Conservation (phyloP, 1,284 basidiomycete genomes). For the Hypsizygus ulmarius region DNA sequence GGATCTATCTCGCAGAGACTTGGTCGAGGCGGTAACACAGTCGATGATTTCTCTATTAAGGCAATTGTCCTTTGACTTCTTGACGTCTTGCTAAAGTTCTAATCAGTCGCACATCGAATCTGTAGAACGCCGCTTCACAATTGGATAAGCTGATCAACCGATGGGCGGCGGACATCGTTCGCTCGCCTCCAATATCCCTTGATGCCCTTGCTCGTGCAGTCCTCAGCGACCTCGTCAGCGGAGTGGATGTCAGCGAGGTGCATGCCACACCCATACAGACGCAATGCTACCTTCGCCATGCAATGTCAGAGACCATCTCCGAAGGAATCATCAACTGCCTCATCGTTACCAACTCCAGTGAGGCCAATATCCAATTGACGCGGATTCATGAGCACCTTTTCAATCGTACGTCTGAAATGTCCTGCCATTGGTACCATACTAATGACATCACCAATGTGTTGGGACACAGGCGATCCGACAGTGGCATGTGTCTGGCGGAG, state of each 20-base stretch:
- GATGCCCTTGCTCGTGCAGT: constrained; percentile 55
- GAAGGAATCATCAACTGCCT: constrained; percentile 78
- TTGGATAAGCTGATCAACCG: constrained; percentile 78
- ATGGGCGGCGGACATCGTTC: constrained; percentile 75
- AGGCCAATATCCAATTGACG: constrained; percentile 77
- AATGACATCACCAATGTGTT: background rate
- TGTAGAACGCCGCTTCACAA: constrained; percentile 70
- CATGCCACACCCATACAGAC: constrained; percentile 63
- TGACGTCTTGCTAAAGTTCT: background rate
- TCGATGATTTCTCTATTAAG: constrained; percentile 84
- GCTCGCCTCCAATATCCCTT: constrained; percentile 53
- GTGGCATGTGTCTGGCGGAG: constrained; percentile 82
- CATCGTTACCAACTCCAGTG: constrained; percentile 72
- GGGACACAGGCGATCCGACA: constrained; percentile 63
- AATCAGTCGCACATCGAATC: background rate
- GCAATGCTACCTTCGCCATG: constrained; percentile 73
- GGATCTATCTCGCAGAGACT: constrained; percentile 38
- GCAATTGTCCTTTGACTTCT: constrained; percentile 35
- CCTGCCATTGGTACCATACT: background rate
- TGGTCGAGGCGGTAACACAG: constrained; percentile 54
- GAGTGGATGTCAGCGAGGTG: constrained; percentile 37
- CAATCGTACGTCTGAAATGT: constrained; percentile 48
- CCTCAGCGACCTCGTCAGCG: constrained; percentile 55
- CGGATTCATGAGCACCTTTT: constrained; percentile 83
- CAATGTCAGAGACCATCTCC: constrained; percentile 72